Base-by-base conservation (phyloP, 1,284 basidiomycete species). In the Mycosarcoma mackinlayi region DNA sequence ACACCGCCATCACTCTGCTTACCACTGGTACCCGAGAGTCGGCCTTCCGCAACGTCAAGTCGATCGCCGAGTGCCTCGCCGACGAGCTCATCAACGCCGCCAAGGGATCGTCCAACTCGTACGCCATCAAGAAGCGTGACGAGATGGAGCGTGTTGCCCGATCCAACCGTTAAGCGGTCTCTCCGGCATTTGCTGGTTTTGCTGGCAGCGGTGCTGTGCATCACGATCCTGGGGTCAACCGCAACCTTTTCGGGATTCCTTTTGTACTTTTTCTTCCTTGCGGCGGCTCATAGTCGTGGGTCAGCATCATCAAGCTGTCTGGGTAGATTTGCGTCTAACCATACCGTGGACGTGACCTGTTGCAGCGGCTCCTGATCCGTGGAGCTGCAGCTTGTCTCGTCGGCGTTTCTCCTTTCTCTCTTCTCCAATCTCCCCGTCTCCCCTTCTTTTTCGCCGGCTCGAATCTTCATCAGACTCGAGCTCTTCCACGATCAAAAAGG, bases 81-180 rank as follows among this genome's bases (percentile, higher is more conserved):
- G 96, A 99, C 84, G 96, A 99, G 86, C 91, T 99, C 81, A 98
- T 98, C 89, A 98, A 99, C 86, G 96, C 96, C 66, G 96, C 96
- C 81, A 98, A 99, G 89, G 96, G 96, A 76, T 98, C 96, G 64
- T 98, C 94, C 83, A 99, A 99, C 91, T 98, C 95, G 70, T 99
- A 97, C 85, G 95, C 96, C 78, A 98, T 98, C 89, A 96, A 96
- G 86, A 87, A 88, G 86, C 87, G 87, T 86, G 92, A 93, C 85
- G 93, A 94, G 86, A 89, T 98, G 79, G 95, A 98, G 88, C 95
- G 95, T 89, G 95, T 98, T 70, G 95, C 95, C 87, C 97, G 96
- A 87, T 94, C 92, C 86, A 98, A 98, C 88, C 93, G 95, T 89
- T 98, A 89, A 89, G 74, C 64, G 59, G 61, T 58, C 37, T 59